Evolutionary conservation across 2,329 filamentous ascomycete species (phyloP).

Genomic region (Microdochium trichocladiopsis): DNA sequence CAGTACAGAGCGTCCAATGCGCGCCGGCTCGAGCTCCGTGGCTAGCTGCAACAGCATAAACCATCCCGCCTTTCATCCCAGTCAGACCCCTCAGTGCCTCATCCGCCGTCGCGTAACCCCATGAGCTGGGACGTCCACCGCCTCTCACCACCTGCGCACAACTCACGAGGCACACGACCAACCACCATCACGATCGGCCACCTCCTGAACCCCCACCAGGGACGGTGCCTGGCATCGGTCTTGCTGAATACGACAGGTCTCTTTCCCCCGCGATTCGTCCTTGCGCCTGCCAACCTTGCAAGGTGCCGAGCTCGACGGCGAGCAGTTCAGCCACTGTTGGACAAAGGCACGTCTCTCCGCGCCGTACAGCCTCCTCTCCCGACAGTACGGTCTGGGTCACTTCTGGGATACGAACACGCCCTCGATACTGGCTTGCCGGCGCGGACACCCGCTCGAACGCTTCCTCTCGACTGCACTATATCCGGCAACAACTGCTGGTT

Average conservation of each 20-base stretch:
- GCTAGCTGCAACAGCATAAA: slow-evolving; percentile 27
- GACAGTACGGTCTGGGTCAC: not conserved
- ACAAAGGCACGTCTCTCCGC: not conserved
- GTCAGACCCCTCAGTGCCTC: slow-evolving; percentile 26
- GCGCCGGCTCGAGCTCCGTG: slow-evolving; percentile 25
- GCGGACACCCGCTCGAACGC: not conserved
- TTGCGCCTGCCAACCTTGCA: not conserved
- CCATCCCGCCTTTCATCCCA: slow-evolving; percentile 26
- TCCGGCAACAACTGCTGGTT: not conserved
- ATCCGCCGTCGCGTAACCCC: slow-evolving; percentile 27
- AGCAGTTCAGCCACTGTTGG: not conserved
- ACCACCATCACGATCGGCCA: not conserved
- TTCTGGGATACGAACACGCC: not conserved
- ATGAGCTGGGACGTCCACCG: slow-evolving; percentile 11
- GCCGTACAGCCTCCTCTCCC: not conserved
- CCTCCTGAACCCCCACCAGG: not conserved
- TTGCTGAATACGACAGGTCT: not conserved
- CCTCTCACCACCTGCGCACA: slow-evolving; percentile 10
- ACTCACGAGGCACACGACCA: not conserved
- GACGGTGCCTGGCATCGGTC: not conserved
- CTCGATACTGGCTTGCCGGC: not conserved
- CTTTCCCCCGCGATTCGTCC: not conserved
- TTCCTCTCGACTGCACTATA: not conserved
- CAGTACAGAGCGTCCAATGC: slow-evolving; percentile 18
- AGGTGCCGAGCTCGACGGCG: not conserved